Conservation (phyloP, 1,284 basidiomycete species). For the Cystobasidium pallidum region DNA sequence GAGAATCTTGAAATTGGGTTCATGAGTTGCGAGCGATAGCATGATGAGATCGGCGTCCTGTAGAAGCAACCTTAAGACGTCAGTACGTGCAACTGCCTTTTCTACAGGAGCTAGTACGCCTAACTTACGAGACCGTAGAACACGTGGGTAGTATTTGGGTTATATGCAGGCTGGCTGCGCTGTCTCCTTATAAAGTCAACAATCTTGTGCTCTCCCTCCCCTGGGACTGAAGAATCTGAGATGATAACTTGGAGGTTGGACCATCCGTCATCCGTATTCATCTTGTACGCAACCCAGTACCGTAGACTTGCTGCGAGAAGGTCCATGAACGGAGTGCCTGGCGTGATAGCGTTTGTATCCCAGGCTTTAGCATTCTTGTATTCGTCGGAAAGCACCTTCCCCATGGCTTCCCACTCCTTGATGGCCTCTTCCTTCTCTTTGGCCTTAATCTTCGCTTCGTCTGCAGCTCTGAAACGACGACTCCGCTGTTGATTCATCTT, state of each 20-base stretch:
- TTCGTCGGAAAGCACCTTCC: constrained; percentile 81
- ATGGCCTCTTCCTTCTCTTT: constrained; percentile 79
- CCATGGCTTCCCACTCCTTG: constrained; percentile 89
- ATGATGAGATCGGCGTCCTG: constrained; percentile 99
- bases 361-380: constrained; percentile 83
- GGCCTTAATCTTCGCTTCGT: constrained; percentile 93
- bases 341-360: constrained; percentile 99
- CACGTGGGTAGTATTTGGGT: constrained; percentile 94
- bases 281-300: constrained; percentile 95
- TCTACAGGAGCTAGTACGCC: background rate
- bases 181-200: constrained; percentile 98
- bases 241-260: constrained; percentile 94
- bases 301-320: constrained; percentile 83
- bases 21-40: constrained; percentile 96
- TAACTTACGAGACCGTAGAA: constrained; percentile 87
- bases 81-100: background rate
- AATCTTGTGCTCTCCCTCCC: constrained; percentile 99
- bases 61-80: background rate
- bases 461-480: constrained; percentile 88
- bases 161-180: constrained; percentile 79
- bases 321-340: constrained; percentile 94
- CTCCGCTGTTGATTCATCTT: constrained; percentile 99
- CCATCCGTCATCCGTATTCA: constrained; percentile 95
- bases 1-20: constrained; percentile 94
- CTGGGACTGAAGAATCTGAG: constrained; percentile 94